These are phyloP conservation scores for Lignosus rhinocerotis DNA, from an alignment of 1,284 basidiomycete genomes.

Conservation along the genomic window DNA sequence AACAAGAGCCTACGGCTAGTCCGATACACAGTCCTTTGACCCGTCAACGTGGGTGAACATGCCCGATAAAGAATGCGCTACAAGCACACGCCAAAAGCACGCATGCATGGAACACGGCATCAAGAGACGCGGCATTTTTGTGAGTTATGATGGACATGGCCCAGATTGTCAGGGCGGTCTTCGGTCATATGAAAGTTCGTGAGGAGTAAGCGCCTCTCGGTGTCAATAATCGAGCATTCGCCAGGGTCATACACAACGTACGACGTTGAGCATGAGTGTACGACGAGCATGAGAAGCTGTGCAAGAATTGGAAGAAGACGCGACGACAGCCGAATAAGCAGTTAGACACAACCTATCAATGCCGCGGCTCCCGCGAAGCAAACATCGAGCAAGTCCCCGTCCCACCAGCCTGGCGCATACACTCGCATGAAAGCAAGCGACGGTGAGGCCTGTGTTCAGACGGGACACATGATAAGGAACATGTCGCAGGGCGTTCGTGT, in stretches of 20 bases:
- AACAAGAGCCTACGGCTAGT: neutral
- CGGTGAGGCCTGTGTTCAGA: neutral
- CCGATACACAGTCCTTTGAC: neutral
- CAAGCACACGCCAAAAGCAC: neutral
- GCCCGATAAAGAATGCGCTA: neutral
- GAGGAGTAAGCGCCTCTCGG: neutral
- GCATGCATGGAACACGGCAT: neutral
- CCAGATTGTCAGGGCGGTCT: neutral
- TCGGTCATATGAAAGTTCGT: neutral
- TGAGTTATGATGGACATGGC: neutral
- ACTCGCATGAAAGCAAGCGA: neutral
- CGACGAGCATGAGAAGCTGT: conserved; percentile 3
- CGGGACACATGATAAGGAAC: neutral
- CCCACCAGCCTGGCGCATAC: neutral
- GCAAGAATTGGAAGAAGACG: neutral
- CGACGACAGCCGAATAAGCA: conserved; percentile 7
- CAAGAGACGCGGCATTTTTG: neutral
- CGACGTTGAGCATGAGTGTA: neutral
- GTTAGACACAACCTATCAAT: conserved; percentile 1
- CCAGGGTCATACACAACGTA: neutral
- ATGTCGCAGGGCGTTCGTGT: neutral
- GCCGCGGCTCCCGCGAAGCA: neutral
- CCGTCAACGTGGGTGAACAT: neutral
- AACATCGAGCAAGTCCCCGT: neutral
- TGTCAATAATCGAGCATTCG: neutral